Evolutionary conservation across 352 stramenopile genomes (phyloP), one percentile per base, ranked within the genome.

Genomic region (Phytophthora rubi): DNA sequence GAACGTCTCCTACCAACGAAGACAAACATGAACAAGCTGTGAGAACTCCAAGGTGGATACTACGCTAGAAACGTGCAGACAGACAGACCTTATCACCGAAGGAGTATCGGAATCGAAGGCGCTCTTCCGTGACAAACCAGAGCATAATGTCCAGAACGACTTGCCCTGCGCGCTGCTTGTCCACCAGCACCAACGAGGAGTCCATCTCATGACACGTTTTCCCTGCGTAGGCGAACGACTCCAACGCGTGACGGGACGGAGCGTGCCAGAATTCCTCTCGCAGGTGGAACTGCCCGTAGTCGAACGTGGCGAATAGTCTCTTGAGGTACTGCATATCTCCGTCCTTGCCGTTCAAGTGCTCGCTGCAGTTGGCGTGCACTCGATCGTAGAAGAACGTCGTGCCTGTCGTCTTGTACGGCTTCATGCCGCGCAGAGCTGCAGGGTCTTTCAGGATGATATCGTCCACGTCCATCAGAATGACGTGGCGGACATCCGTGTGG

Each of bases 181-280:
- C 66, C 28, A 73, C 48, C 23, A 70, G 23, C 16, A 70, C 66
- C 5, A 73, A n/a, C 2, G 66, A 73, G 2, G 60, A 73, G 33
- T 73, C 66, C 53, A 73, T 73, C 47, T 73, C 66, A n/a, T 73
- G 66, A 6, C 66, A 73, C 2, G 53, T 70, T 42, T 70, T 73
- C 0, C 60, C 60, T 15, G 44, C 53, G 48, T 70, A 73, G 2
- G 66, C 66, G n/a, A 73, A 73, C 10, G 60, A 70, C 23, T 53
- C 23, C 3, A 69, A 16, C 15, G 49, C 53, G 30, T 70, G 48
- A 4, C 69, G 32, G 0, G 66, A 73, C 23, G 60, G 60, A 26
- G 53, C 49, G n/a, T 73, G 51, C 7, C 66, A 44, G 37, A n/a
- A 44, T 44, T 44, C 60, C 28, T 26, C 53, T 3, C 37, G 48